Percentiles rank a stretch among this genome's conserved stretches.
phyloP scores from a whole-genome alignment of 2,329 filamentous ascomycete genomes.

The Fusarium cicatricum region DNA sequence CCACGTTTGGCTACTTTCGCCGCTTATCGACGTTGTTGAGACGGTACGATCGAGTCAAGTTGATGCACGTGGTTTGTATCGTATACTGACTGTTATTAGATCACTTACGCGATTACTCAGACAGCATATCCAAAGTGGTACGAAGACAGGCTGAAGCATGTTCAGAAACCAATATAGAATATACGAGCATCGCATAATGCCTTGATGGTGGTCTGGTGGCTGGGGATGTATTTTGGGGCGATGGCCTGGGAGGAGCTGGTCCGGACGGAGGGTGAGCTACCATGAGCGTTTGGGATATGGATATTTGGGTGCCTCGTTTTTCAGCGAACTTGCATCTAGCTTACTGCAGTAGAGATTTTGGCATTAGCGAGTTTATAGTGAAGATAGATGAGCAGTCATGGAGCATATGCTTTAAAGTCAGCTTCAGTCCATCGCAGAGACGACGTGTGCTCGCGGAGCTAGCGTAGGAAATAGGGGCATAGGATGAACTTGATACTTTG shows the following conservation, averaged over 20 bases:
- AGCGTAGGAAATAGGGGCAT: no score
- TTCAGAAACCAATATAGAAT: slow-evolving; percentile 16
- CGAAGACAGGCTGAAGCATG: neutral
- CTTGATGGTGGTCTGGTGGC: neutral
- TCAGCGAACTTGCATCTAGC: neutral
- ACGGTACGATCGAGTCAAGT: slow-evolving; percentile 22
- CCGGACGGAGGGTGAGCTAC: neutral
- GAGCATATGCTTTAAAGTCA: neutral
- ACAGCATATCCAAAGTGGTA: slow-evolving; percentile 5
- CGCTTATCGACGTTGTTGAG: slow-evolving; percentile 36
- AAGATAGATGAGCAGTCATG: neutral
- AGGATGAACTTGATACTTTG: no score
- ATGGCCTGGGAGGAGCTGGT: neutral
- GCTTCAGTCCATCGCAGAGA: no score
- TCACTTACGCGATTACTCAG: slow-evolving; percentile 4
- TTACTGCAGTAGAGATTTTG: neutral
- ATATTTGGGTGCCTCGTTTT: neutral
- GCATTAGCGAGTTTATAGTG: neutral
- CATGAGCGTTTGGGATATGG: neutral
- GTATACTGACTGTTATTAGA: neutral
- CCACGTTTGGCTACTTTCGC: slow-evolving; percentile 32
- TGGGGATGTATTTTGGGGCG: neutral
- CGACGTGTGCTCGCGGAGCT: no score
- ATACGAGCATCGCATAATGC: slow-evolving; percentile 8
- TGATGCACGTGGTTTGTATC: no score